These are phyloP conservation scores for Chalciporus chontae DNA, from an alignment of 768 basidiomycete species.

Conservation along the genomic window DNA sequence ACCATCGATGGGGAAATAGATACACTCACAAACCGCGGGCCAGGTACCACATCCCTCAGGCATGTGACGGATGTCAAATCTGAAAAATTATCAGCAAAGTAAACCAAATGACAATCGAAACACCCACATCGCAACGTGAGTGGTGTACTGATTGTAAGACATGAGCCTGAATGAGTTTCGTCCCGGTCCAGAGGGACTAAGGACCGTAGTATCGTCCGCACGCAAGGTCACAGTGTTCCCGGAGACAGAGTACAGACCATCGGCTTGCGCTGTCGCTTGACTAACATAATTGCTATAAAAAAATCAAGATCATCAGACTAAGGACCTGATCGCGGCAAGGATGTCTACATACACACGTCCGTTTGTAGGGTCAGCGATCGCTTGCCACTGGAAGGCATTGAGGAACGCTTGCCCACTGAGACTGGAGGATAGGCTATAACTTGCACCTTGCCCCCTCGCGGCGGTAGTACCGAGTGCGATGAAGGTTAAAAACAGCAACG, in stretches of 20 bases:
- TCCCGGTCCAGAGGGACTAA: slow-evolving; percentile 30
- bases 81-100: neutral
- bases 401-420: slow-evolving; percentile 52
- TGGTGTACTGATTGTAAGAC: slow-evolving; percentile 30
- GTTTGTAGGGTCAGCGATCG: slow-evolving; percentile 32
- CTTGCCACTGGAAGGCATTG: slow-evolving; percentile 26
- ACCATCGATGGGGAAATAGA: neutral
- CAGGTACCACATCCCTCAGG: slow-evolving; percentile 39
- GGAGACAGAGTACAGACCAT: slow-evolving; percentile 57
- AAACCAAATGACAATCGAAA: neutral
- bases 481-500: slow-evolving; percentile 1
- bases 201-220: slow-evolving; percentile 31
- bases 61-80: slow-evolving; percentile 37
- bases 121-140: slow-evolving; percentile 34
- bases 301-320: neutral
- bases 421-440: slow-evolving; percentile 44
- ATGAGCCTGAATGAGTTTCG: slow-evolving; percentile 35
- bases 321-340: no score
- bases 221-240: slow-evolving; percentile 35
- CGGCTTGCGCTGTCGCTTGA: slow-evolving; percentile 43
- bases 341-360: slow-evolving; percentile 29
- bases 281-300: slow-evolving; percentile 47
- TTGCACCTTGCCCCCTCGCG: slow-evolving; percentile 33
- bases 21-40: slow-evolving; percentile 35
- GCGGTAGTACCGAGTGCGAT: slow-evolving; percentile 5